These are phyloP conservation scores for Plenodomus biglobosus DNA, from an alignment of 2,329 filamentous ascomycete species.

Conservation along the genomic window DNA sequence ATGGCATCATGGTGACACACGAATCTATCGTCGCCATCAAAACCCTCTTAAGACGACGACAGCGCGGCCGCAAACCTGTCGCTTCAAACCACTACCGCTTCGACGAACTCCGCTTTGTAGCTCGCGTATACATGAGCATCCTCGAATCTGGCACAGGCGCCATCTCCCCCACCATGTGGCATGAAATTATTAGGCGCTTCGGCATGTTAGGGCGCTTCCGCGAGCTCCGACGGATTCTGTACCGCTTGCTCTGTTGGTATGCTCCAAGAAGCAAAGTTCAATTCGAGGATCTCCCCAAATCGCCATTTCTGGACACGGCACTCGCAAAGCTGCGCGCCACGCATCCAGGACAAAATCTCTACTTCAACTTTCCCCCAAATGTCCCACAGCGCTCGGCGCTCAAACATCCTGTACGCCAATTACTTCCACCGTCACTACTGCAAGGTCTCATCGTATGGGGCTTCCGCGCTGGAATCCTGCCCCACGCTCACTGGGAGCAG, in stretches of 20 bases:
- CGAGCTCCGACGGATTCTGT: slow-evolving; percentile 54
- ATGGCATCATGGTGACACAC: slow-evolving; percentile 46
- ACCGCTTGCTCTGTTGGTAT: slow-evolving; percentile 54
- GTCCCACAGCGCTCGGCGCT: slow-evolving; percentile 8
- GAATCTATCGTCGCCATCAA: slow-evolving; percentile 49
- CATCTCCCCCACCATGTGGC: slow-evolving; percentile 54
- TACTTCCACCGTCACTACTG: slow-evolving; percentile 29
- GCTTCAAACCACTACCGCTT: slow-evolving; percentile 11
- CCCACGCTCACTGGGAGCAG: slow-evolving; percentile 28
- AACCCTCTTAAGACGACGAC: slow-evolving; percentile 45
- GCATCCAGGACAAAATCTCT: slow-evolving; percentile 14
- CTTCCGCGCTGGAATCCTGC: slow-evolving; percentile 32
- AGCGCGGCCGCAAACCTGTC: slow-evolving; percentile 40
- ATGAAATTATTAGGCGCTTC: slow-evolving; percentile 60
- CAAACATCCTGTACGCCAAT: slow-evolving; percentile 29
- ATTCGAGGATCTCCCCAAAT: slow-evolving; percentile 24
- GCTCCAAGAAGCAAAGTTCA: slow-evolving; percentile 24
- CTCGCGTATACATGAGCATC: slow-evolving; percentile 52
- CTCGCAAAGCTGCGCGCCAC: slow-evolving; percentile 17
- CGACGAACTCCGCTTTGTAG: slow-evolving; percentile 50
- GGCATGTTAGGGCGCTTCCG: slow-evolving; percentile 59
- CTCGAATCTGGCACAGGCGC: slow-evolving; percentile 48
- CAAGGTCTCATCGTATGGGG: slow-evolving; percentile 41
- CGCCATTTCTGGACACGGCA: slow-evolving; percentile 25
- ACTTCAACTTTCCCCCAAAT: slow-evolving; percentile 19